phyloP scores from a whole-genome alignment of 108 stramenopile species.

The Cyclotella atomus region DNA sequence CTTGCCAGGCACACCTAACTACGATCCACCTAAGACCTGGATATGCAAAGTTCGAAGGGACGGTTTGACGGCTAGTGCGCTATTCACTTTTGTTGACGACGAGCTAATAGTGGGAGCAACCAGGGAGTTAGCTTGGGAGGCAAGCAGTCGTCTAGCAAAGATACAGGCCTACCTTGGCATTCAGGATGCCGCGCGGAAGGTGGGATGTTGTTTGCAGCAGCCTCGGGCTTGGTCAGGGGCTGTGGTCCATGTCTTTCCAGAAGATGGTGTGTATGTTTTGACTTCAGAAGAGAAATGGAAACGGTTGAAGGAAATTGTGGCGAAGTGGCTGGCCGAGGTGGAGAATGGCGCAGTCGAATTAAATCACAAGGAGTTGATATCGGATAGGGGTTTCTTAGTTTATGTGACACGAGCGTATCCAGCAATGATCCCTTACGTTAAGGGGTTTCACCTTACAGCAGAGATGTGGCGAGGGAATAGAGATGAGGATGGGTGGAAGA shows the following conservation, averaged over 20 bases:
- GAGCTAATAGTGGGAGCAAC: slow-evolving; percentile 13
- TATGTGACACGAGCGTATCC: too few relatives aligned
- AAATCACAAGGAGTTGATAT: neutral
- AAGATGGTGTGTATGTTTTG: slow-evolving; percentile 15
- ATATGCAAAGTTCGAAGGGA: neutral
- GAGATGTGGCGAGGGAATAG: slow-evolving; percentile 16
- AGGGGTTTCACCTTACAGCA: slow-evolving; percentile 13
- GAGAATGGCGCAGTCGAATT: neutral
- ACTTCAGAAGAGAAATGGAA: slow-evolving; percentile 39
- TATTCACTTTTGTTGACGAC: slow-evolving; percentile 47
- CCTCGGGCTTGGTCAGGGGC: slow-evolving; percentile 40
- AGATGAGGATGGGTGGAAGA: slow-evolving; percentile 24
- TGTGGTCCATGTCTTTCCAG: neutral
- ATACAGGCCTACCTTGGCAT: slow-evolving; percentile 27
- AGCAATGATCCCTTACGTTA: too few relatives aligned
- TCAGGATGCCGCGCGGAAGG: slow-evolving; percentile 52
- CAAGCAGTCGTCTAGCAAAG: neutral
- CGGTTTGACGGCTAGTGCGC: slow-evolving; percentile 26
- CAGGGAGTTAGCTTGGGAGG: neutral
- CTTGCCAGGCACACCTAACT: slow-evolving; percentile 14
- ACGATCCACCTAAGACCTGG: neutral
- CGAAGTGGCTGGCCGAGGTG: slow-evolving; percentile 5
- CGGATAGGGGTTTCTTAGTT: slow-evolving; percentile 19
- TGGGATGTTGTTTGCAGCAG: neutral
- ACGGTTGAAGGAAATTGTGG: neutral